Conservation (phyloP, 768 basidiomycete species). For the Auriscalpium orientale region DNA sequence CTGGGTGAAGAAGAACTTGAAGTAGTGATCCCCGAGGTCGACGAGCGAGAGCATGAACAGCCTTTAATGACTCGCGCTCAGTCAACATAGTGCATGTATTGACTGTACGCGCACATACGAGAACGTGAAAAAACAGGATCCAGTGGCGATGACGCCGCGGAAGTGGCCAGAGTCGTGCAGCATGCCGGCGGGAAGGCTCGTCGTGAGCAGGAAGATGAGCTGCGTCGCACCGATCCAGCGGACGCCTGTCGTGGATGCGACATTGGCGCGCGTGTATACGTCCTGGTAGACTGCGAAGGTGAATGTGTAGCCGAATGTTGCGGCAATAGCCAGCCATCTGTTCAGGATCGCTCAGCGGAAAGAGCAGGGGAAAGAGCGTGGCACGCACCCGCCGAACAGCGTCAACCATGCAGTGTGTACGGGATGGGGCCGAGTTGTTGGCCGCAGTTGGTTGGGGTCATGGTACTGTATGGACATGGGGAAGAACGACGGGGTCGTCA, state of each 20-base stretch:
- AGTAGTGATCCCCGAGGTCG: constrained; percentile 32
- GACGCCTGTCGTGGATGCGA: constrained; percentile 2
- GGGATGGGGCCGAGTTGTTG: constrained; percentile 2
- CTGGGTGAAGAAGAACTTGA: constrained; percentile 44
- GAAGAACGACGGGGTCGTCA: too few relatives aligned
- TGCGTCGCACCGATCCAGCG: constrained; percentile 47
- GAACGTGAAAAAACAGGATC: constrained; percentile 18
- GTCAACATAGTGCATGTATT: constrained; percentile 16
- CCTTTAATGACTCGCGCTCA: constrained; percentile 2
- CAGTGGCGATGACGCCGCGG: constrained; percentile 23
- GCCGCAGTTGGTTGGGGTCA: too few relatives aligned
- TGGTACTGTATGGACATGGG: too few relatives aligned
- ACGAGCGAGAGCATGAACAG: constrained; percentile 22
- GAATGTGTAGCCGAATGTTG: constrained; percentile 9
- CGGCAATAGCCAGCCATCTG: neutral
- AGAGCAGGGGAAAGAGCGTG: neutral
- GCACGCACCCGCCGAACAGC: neutral
- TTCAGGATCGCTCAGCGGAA: neutral
- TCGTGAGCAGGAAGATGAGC: constrained; percentile 36
- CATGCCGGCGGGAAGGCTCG: constrained; percentile 33
- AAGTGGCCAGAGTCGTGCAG: constrained; percentile 45
- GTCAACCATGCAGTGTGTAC: constrained; percentile 15
- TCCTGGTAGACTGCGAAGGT: constrained; percentile 15
- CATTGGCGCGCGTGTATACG: constrained; percentile 5
- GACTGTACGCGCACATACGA: constrained; percentile 12